Evolutionary conservation across 2,329 filamentous ascomycete species (phyloP).

Genomic region (Talaromyces pinophilus): DNA sequence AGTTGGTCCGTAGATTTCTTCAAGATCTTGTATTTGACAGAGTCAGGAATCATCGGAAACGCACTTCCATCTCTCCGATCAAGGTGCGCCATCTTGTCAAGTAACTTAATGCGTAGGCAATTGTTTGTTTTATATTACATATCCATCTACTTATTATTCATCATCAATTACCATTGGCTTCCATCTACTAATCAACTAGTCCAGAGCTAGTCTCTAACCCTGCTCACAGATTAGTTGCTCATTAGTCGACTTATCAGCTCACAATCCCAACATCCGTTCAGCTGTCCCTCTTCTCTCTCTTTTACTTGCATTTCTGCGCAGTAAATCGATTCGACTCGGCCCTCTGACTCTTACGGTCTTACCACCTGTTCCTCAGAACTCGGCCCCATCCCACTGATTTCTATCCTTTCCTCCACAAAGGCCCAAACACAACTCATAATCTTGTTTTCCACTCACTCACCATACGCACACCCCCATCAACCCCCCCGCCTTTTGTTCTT

Average conservation of each 20-base stretch:
- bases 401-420: not conserved
- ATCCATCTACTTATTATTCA: not conserved
- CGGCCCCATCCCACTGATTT: not conserved
- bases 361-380: not conserved
- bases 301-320: not conserved
- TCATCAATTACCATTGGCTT: not conserved
- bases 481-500: constrained; percentile 6
- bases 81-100: not conserved
- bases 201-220: not conserved
- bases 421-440: not conserved
- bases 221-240: not conserved
- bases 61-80: not conserved
- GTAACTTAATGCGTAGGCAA: not conserved
- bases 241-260: constrained; percentile 2
- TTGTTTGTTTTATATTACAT: not conserved
- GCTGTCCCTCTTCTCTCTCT: not conserved
- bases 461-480: not conserved
- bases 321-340: not conserved
- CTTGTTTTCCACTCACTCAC: not conserved
- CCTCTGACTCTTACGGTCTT: not conserved
- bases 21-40: not conserved
- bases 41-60: not conserved
- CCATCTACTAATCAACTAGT: not conserved
- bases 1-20: not conserved
- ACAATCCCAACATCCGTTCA: not conserved